phyloP scores from a whole-genome alignment of 192 early-diverging fungal species.

The Coemansia guatemalensis region DNA sequence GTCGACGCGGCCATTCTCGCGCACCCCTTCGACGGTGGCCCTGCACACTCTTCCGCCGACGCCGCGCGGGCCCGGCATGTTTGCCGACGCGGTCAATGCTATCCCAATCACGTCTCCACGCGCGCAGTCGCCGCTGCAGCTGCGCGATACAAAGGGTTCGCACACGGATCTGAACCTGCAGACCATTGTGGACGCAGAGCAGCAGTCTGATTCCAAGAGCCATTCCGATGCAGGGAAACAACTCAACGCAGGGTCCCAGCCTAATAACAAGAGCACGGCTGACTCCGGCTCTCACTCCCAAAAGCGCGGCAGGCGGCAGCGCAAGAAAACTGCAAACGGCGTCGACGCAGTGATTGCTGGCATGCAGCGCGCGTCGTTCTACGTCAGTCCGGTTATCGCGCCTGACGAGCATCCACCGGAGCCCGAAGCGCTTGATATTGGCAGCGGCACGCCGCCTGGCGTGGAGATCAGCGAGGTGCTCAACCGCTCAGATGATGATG shows the following conservation, averaged over 20 bases:
- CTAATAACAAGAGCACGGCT: not conserved
- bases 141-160: conserved; percentile 14
- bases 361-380: conserved; percentile 46
- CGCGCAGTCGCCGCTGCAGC: conserved; percentile 27
- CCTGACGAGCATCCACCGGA: conserved; percentile 45
- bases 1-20: conserved; percentile 49
- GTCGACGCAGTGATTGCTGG: conserved; percentile 17
- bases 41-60: conserved; percentile 54
- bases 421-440: conserved; percentile 51
- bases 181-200: conserved; percentile 19
- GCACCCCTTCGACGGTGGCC: conserved; percentile 54
- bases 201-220: not conserved
- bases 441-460: conserved; percentile 22
- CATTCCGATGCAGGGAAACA: not conserved
- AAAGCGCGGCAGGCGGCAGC: conserved; percentile 4
- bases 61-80: conserved; percentile 50
- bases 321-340: conserved; percentile 9
- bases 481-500: conserved; percentile 43
- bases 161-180: conserved; percentile 36
- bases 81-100: conserved; percentile 42
- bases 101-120: conserved; percentile 35
- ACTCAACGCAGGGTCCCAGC: not conserved
- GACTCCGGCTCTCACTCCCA: not conserved
- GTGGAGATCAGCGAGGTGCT: conserved; percentile 53
- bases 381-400: conserved; percentile 40